Percentiles rank a stretch among this genome's conserved stretches.
phyloP scores from a whole-genome alignment of 2,329 filamentous ascomycete genomes.

The Fusarium camptoceras region DNA sequence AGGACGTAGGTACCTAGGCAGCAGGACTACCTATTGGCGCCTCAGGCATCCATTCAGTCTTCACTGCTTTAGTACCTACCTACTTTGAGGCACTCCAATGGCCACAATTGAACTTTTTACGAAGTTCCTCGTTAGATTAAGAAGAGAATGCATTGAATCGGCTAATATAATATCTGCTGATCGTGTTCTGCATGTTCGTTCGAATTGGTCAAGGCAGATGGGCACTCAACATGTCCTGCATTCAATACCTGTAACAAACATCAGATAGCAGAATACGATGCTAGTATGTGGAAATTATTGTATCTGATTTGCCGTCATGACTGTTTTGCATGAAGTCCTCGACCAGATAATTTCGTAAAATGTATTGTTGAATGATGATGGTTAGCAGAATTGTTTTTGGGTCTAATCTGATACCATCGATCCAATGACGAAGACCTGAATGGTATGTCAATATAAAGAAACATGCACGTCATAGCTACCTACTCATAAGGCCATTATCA shows the following conservation, averaged over 20 bases:
- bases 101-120: not conserved
- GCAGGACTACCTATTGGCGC: not conserved
- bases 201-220: not conserved
- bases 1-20: conserved; percentile 13
- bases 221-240: not conserved
- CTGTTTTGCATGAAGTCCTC: no score
- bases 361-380: no score
- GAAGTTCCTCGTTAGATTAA: not conserved
- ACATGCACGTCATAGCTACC: conserved; percentile 40
- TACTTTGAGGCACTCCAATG: not conserved
- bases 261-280: not conserved
- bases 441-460: conserved; percentile 20
- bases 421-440: conserved; percentile 24
- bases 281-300: not conserved
- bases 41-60: conserved; percentile 10
- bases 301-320: no score
- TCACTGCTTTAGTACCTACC: no score
- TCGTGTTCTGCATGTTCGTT: not conserved
- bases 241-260: not conserved
- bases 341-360: no score
- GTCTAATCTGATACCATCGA: conserved; percentile 3
- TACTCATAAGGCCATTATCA: conserved; percentile 7
- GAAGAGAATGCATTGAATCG: not conserved
- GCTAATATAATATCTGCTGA: not conserved
- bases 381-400: conserved; percentile 16